Evolutionary conservation across 140 eudicot genomes (phyloP).

Genomic region (Senecio squalidus): DNA sequence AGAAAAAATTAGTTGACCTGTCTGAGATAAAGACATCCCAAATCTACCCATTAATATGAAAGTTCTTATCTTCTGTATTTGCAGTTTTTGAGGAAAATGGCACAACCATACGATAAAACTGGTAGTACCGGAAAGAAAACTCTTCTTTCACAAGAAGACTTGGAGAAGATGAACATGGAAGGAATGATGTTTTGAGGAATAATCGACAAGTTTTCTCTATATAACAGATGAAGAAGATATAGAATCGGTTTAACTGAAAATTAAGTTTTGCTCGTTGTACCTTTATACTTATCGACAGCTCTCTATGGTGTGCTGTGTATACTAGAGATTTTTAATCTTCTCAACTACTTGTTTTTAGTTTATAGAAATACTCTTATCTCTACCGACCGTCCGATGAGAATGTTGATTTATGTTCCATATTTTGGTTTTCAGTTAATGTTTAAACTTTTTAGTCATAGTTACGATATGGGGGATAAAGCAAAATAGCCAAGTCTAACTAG

Average conservation of each 20-base stretch:
- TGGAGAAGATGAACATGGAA: constrained; percentile 57
- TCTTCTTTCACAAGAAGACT: constrained; percentile 80
- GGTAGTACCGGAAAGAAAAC: constrained; percentile 83
- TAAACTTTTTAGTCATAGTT: too few species aligned
- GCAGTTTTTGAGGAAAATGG: constrained; percentile 96
- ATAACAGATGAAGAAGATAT: background rate
- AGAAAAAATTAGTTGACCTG: too few species aligned
- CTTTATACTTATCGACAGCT: background rate
- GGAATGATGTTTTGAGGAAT: constrained; percentile 50
- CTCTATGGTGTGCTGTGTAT: background rate
- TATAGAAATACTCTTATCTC: constrained; percentile 1
- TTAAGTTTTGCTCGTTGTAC: constrained; percentile 15
- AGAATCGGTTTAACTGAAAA: background rate
- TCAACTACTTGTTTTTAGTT: background rate
- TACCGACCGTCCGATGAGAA: too few species aligned
- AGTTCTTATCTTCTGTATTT: background rate
- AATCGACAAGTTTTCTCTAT: background rate
- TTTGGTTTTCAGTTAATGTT: too few species aligned
- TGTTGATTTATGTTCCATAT: too few species aligned
- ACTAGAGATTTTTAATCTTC: background rate
- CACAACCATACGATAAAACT: constrained; percentile 94
- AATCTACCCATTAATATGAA: too few species aligned
- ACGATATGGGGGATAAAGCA: too few species aligned
- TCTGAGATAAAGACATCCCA: too few species aligned
- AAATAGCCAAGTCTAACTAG: too few species aligned